A percentile compares a stretch with the other conserved stretches of the same genome.
Conservation (phyloP, 2,329 filamentous ascomycete genomes). For the Claviceps spartinae region DNA sequence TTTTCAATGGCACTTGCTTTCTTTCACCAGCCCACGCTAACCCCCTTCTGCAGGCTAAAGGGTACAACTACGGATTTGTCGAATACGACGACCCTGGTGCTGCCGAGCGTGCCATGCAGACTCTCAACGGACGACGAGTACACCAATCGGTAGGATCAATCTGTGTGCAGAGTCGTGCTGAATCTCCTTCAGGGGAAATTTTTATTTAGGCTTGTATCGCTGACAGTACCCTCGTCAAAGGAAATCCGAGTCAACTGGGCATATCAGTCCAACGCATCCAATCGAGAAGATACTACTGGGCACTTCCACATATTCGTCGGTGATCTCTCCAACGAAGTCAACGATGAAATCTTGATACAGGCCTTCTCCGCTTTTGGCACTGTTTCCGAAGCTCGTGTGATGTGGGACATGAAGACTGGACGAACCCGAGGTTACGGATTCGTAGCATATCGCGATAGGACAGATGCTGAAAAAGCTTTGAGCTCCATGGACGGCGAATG, state of each 20-base stretch:
- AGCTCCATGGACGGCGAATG: constrained; percentile 98
- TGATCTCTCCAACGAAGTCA: constrained; percentile 95
- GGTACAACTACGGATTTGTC: constrained; percentile 97
- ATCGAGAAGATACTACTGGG: constrained; percentile 94
- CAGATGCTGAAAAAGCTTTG: constrained; percentile 88
- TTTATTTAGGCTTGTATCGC: constrained; percentile 1
- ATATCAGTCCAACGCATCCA: constrained; percentile 87
- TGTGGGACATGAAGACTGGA: constrained; percentile 99
- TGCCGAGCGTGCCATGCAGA: constrained; percentile 93
- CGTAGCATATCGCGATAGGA: constrained; percentile 87
- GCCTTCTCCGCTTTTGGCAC: constrained; percentile 93
- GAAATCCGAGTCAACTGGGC: constrained; percentile 99
- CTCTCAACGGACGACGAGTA: constrained; percentile 85
- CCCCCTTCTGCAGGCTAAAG: constrained; percentile 57
- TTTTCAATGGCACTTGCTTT: constrained; percentile 2
- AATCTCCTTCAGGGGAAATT: background rate
- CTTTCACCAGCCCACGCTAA: constrained; percentile 10
- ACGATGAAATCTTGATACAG: constrained; percentile 85
- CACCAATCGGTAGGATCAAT: constrained; percentile 64
- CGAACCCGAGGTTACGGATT: constrained; percentile 96
- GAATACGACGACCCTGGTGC: constrained; percentile 97
- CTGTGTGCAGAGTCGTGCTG: background rate
- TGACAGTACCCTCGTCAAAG: constrained; percentile 30
- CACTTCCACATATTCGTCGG: constrained; percentile 99
- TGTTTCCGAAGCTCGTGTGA: constrained; percentile 94